Evolutionary conservation across 768 basidiomycete genomes (phyloP).

Genomic region (Tulasnella sp.): DNA sequence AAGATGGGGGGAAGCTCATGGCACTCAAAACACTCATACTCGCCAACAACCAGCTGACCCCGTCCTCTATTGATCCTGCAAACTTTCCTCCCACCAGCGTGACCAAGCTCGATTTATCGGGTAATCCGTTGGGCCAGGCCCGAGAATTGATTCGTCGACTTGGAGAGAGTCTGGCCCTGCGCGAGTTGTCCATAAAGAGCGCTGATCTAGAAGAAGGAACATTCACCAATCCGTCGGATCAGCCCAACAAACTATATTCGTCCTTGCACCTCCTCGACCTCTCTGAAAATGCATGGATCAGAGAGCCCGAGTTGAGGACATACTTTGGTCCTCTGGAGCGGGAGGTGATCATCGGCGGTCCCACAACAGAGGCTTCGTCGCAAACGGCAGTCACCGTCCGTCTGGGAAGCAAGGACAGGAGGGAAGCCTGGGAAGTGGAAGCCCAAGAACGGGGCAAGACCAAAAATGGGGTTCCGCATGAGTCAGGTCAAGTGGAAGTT

Average conservation of each 20-base stretch:
- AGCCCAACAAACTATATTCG: conserved; percentile 11
- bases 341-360: neutral
- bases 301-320: conserved; percentile 23
- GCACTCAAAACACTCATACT: conserved; percentile 49
- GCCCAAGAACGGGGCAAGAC: conserved; percentile 34
- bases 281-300: conserved; percentile 1
- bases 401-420: conserved; percentile 57
- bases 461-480: neutral
- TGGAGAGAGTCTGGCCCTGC: conserved; percentile 40
- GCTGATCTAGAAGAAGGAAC: neutral
- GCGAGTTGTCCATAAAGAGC: conserved; percentile 35
- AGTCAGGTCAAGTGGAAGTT: neutral
- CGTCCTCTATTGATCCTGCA: conserved; percentile 40
- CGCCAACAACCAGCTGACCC: conserved; percentile 53
- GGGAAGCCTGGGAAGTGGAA: conserved; percentile 72
- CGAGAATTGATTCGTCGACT: conserved; percentile 27
- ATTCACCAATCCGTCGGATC: neutral
- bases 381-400: neutral
- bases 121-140: conserved; percentile 46
- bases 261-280: conserved; percentile 28
- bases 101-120: conserved; percentile 49
- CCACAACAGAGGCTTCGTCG: conserved; percentile 3
- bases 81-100: conserved; percentile 40
- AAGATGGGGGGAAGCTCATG: conserved; percentile 32
- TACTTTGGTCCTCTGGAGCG: conserved; percentile 34